These are phyloP conservation scores for Angophora floribunda DNA, from an alignment of 345 rosid species.

Conservation along the genomic window DNA sequence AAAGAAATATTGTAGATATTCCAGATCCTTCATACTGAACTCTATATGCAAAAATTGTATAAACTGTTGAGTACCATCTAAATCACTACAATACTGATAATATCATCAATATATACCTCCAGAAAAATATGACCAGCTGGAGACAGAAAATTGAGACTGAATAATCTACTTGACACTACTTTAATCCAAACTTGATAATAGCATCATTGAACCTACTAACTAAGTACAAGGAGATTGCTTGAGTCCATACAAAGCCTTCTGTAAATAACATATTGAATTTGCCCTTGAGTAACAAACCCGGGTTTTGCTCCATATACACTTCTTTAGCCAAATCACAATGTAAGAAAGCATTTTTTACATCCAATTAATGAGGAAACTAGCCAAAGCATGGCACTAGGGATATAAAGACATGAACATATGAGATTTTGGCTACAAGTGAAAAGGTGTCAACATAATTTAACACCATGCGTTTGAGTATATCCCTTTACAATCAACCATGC, in stretches of 20 bases:
- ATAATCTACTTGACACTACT: too few species aligned
- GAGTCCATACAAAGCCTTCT: background rate
- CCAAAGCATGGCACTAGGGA: background rate
- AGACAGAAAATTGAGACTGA: too few species aligned
- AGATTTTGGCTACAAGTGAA: background rate
- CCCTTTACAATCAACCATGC: background rate
- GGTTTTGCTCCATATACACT: background rate
- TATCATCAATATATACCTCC: background rate
- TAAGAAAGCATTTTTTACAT: too few species aligned
- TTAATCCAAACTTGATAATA: background rate
- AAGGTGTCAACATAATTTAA: background rate
- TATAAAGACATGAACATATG: background rate
- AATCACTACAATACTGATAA: too few species aligned
- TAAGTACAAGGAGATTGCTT: background rate
- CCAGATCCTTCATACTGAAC: background rate
- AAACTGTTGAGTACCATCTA: too few species aligned
- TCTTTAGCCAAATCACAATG: background rate
- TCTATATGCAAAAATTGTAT: background rate
- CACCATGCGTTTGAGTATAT: background rate
- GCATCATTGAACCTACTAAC: background rate
- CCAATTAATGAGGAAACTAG: too few species aligned
- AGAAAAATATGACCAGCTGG: too few species aligned
- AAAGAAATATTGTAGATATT: too few species aligned
- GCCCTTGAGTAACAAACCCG: background rate
- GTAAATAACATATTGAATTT: background rate